Base-by-base conservation (phyloP, 2,329 filamentous ascomycete genomes). In the Blastomyces gilchristii region DNA sequence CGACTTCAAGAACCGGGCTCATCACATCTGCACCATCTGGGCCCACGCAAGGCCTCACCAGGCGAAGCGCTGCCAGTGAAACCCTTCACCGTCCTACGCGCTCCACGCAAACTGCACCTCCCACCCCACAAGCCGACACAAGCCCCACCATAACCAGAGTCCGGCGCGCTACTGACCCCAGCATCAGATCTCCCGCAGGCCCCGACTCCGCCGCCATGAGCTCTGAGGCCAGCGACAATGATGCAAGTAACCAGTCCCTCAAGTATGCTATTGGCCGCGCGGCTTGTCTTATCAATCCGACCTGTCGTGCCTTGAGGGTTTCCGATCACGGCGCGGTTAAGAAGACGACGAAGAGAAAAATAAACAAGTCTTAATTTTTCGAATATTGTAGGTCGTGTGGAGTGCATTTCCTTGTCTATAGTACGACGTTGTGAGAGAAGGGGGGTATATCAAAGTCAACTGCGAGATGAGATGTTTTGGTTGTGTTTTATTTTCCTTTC, bases 241-340 rank as follows among this genome's bases (percentile, higher is more conserved):
- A 49, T 7, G 28, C 43, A 34, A 37, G 57, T 28, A 47, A 59
- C 22, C 7, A 5, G 8, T 47, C 57, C 41, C 18, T 49, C 28
- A 18, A 59, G 5, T 49, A 11, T 34, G 25, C 57, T 49, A 49
- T 31, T 59, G 41, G 9, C 41, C 57, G 39, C 18, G 37, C 37
- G 8, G 22, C 25, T 47, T 25, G 43, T 59, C 39, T 22, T 8
- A 34, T 43, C 57, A 34, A 37, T 22, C 41, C 22, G 2, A 34
- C 5, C 12, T n/a, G 22, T 9, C 41, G 39, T 45, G 25, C 22
- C 22, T 61, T 39, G 34, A 52, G 58, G 11, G 39, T 63, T 41
- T 61, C 62, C 4, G 34, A 34, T 3, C 50, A 37, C 11, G 62
- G 58, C 9, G 58, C 58, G 45, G 34, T 61, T 34, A 58, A 54